phyloP scores from a whole-genome alignment of 2,329 filamentous ascomycete species.

The Pestalotiopsis sp. region DNA sequence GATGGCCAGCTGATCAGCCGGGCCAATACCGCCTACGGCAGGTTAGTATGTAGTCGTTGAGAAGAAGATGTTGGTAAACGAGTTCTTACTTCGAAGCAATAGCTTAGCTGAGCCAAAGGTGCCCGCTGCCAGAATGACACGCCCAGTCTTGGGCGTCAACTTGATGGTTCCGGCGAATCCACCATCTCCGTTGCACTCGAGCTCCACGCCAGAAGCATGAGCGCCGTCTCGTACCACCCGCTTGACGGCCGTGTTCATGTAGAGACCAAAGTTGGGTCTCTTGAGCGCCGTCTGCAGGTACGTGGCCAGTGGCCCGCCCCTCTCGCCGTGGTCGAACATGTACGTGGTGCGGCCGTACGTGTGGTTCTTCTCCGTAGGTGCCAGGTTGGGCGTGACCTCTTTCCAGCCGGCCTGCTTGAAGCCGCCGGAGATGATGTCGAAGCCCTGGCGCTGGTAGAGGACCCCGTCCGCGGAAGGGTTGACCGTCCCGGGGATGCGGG shows the following conservation, averaged over 20 bases:
- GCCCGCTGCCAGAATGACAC: conserved; percentile 70
- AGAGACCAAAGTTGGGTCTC: conserved; percentile 67
- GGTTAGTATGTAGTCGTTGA: neutral
- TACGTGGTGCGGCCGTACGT: conserved; percentile 66
- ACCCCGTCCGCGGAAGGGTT: conserved; percentile 67
- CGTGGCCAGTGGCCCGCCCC: conserved; percentile 71
- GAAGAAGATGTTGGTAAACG: neutral
- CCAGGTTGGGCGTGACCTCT: conserved; percentile 60
- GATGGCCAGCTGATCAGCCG: conserved; percentile 57
- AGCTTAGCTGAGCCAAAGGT: conserved; percentile 72
- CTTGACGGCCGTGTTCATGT: conserved; percentile 67
- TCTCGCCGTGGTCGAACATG: conserved; percentile 68
- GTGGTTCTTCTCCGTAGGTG: conserved; percentile 65
- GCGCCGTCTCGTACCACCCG: conserved; percentile 66
- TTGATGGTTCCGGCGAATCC: conserved; percentile 64
- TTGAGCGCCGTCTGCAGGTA: conserved; percentile 66
- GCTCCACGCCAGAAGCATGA: conserved; percentile 67
- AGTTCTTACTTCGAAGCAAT: conserved; percentile 60
- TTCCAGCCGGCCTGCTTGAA: conserved; percentile 65
- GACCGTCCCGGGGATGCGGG: conserved; percentile 71
- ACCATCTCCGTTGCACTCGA: conserved; percentile 55
- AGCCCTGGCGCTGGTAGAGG: conserved; percentile 69
- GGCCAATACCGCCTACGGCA: conserved; percentile 57
- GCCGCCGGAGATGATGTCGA: conserved; percentile 62
- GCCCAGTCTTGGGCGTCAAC: conserved; percentile 59